phyloP scores from a whole-genome alignment of 108 stramenopile species.

The Cylindrotheca closterium region DNA sequence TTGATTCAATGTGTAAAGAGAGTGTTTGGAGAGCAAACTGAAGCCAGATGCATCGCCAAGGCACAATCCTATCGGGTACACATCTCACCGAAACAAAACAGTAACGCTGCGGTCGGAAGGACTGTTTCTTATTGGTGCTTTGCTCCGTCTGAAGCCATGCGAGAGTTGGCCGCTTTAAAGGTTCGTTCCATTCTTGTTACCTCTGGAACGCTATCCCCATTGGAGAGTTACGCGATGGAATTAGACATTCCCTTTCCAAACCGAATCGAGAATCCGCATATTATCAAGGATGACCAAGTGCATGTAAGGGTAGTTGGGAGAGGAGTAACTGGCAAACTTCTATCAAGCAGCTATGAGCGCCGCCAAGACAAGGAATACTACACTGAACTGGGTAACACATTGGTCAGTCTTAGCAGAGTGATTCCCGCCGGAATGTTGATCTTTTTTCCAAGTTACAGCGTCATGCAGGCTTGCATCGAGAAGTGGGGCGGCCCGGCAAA shows the following conservation, averaged over 20 bases:
- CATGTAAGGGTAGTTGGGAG: slow-evolving; percentile 82
- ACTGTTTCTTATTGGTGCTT: slow-evolving; percentile 97
- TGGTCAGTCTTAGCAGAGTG: slow-evolving; percentile 73
- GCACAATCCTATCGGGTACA: slow-evolving; percentile 81
- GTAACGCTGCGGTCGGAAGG: slow-evolving; percentile 36
- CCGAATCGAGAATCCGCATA: slow-evolving; percentile 91
- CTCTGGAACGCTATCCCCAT: slow-evolving; percentile 94
- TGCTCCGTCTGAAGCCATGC: slow-evolving; percentile 93
- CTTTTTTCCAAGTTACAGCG: slow-evolving; percentile 96
- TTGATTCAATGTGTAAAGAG: slow-evolving; percentile 77
- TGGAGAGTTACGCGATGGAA: slow-evolving; percentile 89
- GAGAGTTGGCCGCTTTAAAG: slow-evolving; percentile 78
- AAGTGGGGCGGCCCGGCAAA: slow-evolving; percentile 73
- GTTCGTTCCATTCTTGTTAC: slow-evolving; percentile 91
- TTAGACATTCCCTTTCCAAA: slow-evolving; percentile 88
- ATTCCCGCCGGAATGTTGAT: slow-evolving; percentile 94
- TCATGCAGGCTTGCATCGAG: slow-evolving; percentile 79
- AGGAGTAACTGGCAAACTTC: slow-evolving; percentile 74
- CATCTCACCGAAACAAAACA: slow-evolving; percentile 29
- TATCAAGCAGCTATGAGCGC: slow-evolving; percentile 84
- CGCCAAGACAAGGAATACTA: slow-evolving; percentile 88
- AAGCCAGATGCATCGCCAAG: slow-evolving; percentile 71
- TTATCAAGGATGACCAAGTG: slow-evolving; percentile 84
- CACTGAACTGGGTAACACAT: slow-evolving; percentile 87
- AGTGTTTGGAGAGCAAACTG: slow-evolving; percentile 68